Evolutionary conservation across 441 rosid species (phyloP), one percentile per base, ranked within the genome.

Genomic region (Erysimum cheiri): DNA sequence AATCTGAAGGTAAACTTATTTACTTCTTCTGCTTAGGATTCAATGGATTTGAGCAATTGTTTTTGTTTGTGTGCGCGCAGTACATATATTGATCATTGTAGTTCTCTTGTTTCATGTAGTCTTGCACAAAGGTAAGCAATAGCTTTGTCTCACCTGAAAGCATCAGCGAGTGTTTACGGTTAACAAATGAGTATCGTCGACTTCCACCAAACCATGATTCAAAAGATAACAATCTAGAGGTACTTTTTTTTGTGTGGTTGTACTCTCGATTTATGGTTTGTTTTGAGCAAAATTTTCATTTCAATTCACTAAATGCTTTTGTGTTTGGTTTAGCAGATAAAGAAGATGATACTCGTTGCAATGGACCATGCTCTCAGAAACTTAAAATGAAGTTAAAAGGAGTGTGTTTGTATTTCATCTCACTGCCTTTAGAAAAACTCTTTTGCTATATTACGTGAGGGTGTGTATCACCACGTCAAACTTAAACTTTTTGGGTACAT

Each of bases 111-210:
- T 41, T 73, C 47, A 64, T 58, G 13, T 71, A 90, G 96, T 90
- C 93, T 8, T 90, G 96, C 74, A 88, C 85, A 32, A 90, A 90
- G 72, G 88, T 90, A 52, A 92, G 91, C 1, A 82, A 81, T 12
- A 92, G 87, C 72, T 88, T 90, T 66, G 94, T 90, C 15, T 90
- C 94, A 9, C 97, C 97, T 6, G 97, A 88, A 41, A 90, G 84
- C 56, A 68, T 90, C 32, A 60, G 77, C 13, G 87, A 90, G 56
- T 88, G 97, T 78, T 77, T 88, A 55, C 86, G 85, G 5, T 77
- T 90, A 77, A 84, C 92, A 0, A 86, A 90, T 43, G 94, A 88
- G 80, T 90, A 83, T 61, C 88, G 94, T 11, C 32, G 81, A 60
- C 88, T 88, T 64, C 97, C 97, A 1, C 80, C 75, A 56, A 68